Conservation (phyloP, 305 asterid species). For the Fraxinus albicans region DNA sequence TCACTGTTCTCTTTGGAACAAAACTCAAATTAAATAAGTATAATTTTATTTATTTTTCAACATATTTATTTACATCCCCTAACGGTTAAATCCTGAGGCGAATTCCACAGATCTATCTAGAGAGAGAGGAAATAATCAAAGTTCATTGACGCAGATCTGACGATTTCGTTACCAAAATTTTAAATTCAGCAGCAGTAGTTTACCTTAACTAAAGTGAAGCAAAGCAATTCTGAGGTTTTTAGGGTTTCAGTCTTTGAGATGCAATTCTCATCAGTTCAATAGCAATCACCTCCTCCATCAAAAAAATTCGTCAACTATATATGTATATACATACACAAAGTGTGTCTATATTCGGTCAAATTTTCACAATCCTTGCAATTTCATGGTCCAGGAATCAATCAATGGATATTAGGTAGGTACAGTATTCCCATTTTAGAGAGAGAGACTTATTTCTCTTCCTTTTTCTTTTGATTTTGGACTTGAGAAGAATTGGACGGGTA, state of each 20-base stretch:
- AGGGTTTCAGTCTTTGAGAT: slow-evolving; percentile 53
- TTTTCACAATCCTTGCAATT: slow-evolving; percentile 24
- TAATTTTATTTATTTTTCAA: not conserved
- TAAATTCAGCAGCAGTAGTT: slow-evolving; percentile 39
- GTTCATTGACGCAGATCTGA: slow-evolving; percentile 36
- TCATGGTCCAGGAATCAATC: slow-evolving; percentile 33
- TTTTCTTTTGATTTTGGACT: not conserved
- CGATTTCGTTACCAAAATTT: slow-evolving; percentile 28
- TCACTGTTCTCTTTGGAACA: not conserved
- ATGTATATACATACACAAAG: slow-evolving; percentile 9
- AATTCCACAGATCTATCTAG: slow-evolving; percentile 9
- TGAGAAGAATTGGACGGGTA: not conserved
- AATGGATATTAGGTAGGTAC: slow-evolving; percentile 22
- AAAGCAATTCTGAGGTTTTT: slow-evolving; percentile 47
- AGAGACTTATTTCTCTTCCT: not conserved
- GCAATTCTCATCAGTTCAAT: slow-evolving; percentile 44
- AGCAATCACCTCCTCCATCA: slow-evolving; percentile 36
- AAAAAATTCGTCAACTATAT: slow-evolving; percentile 30
- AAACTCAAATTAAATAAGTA: not conserved
- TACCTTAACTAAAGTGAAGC: slow-evolving; percentile 43
- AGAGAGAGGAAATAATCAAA: slow-evolving; percentile 17
- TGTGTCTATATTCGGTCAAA: slow-evolving; percentile 20
- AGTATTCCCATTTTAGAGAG: slow-evolving; percentile 25
- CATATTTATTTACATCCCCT: not conserved
- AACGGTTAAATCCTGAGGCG: not conserved